Conservation (phyloP, 1,284 basidiomycete genomes). For the Naganishia liquefaciens region DNA sequence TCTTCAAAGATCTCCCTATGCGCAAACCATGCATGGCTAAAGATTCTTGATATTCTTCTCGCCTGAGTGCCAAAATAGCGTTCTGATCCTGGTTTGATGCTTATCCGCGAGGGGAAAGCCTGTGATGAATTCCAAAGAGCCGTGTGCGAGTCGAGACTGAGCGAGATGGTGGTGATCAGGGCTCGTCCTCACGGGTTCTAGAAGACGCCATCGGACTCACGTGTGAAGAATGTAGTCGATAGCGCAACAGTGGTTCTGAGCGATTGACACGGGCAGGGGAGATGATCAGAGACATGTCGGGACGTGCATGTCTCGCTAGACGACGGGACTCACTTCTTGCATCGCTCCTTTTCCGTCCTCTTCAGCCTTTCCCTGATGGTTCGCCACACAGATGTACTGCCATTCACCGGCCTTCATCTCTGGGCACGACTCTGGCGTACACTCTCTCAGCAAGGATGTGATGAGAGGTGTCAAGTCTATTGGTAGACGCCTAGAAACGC, state of each 20-base stretch:
- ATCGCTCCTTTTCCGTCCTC: conserved; percentile 7
- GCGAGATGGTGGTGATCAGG: conserved; percentile 81
- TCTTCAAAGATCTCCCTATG: conserved; percentile 88
- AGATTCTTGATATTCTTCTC: conserved; percentile 86
- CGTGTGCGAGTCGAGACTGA: conserved; percentile 85
- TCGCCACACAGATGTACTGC: conserved; percentile 93
- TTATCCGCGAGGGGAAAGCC: conserved; percentile 80
- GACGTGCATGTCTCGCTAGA: not conserved
- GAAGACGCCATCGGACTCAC: conserved; percentile 38
- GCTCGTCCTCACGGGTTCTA: not conserved
- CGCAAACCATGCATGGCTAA: conserved; percentile 92
- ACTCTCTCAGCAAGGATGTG: conserved; percentile 79
- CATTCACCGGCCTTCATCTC: conserved; percentile 98
- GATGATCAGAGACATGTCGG: not conserved
- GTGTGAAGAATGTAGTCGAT: conserved; percentile 97
- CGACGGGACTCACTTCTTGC: conserved; percentile 1
- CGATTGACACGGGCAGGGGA: not conserved
- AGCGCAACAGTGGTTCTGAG: conserved; percentile 80
- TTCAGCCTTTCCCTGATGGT: conserved; percentile 53
- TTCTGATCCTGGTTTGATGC: conserved; percentile 34
- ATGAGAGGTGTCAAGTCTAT: conserved; percentile 89
- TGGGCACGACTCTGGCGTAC: conserved; percentile 77
- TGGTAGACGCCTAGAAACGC: conserved; percentile 70
- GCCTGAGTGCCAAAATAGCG: conserved; percentile 58
- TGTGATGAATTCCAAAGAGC: conserved; percentile 88